These are phyloP conservation scores for Arachis hypogaea DNA, from an alignment of 306 rosid species.

Conservation along the genomic window DNA sequence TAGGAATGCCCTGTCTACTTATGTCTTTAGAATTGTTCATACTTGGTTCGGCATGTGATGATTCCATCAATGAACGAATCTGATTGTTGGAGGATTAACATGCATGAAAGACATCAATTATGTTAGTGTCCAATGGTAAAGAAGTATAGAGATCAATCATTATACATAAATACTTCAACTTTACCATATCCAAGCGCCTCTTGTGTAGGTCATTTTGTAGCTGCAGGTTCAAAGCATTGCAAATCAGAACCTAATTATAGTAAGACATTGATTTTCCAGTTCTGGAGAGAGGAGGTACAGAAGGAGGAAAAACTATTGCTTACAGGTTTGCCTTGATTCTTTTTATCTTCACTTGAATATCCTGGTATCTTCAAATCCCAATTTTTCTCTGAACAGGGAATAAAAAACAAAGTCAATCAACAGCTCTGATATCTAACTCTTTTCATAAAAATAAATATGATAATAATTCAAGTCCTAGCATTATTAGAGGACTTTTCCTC, in stretches of 20 bases:
- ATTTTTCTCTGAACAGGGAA: constrained; percentile 75
- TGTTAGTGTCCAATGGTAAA: constrained; percentile 9
- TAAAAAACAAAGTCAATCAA: constrained; percentile 35
- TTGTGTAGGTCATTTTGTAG: constrained; percentile 69
- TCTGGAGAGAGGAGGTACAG: neutral
- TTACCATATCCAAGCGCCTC: constrained; percentile 83
- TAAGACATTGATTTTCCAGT: constrained; percentile 2
- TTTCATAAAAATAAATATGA: constrained; percentile 4
- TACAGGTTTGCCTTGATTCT: constrained; percentile 68
- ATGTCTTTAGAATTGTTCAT: constrained; percentile 64
- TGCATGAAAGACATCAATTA: constrained; percentile 30
- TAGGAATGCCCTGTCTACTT: constrained; percentile 70
- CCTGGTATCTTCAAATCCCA: constrained; percentile 87
- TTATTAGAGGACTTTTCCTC: neutral
- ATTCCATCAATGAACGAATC: constrained; percentile 77
- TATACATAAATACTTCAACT: constrained; percentile 37
- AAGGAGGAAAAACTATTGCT: constrained; percentile 39
- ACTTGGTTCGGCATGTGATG: constrained; percentile 58
- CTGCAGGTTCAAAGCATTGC: constrained; percentile 56
- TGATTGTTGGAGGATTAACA: constrained; percentile 46
- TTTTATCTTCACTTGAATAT: constrained; percentile 86
- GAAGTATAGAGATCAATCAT: constrained; percentile 35
- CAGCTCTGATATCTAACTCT: constrained; percentile 3
- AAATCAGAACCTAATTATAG: constrained; percentile 35
- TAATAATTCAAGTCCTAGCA: constrained; percentile 18